Conservation (phyloP, 176 grass and related monocot genomes). For the Triticum monococcum region DNA sequence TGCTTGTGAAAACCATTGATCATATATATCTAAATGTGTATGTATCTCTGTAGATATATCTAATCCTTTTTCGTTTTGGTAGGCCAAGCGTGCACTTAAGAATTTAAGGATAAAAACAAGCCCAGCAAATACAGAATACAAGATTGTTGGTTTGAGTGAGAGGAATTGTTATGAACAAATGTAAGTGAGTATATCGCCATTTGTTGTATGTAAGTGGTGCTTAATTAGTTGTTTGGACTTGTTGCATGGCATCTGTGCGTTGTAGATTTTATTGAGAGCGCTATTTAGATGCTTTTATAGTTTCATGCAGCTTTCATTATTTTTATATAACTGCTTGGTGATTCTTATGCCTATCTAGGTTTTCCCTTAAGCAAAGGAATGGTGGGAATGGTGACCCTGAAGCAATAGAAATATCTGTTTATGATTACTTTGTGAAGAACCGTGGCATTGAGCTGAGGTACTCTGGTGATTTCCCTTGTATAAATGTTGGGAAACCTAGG, state of each 20-base stretch:
- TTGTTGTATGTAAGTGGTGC: neutral
- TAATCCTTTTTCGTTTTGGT: neutral
- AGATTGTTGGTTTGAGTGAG: constrained; percentile 83
- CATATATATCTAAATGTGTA: neutral
- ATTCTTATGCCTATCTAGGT: constrained; percentile 42
- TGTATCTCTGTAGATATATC: too few species aligned
- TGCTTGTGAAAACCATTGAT: neutral
- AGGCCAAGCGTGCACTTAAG: constrained; percentile 80
- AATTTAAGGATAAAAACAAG: constrained; percentile 63
- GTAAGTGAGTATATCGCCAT: constrained; percentile 20
- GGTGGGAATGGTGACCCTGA: constrained; percentile 44
- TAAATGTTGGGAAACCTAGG: constrained; percentile 95
- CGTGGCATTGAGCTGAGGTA: constrained; percentile 59
- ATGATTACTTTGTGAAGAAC: constrained; percentile 67
- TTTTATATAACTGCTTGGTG: neutral
- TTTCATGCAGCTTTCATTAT: neutral
- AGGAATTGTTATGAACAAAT: constrained; percentile 45
- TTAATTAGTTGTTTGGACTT: neutral
- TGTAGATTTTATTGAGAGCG: neutral
- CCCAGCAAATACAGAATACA: constrained; percentile 63
- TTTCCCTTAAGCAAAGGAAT: constrained; percentile 57
- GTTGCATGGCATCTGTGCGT: neutral
- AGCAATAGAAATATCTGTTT: constrained; percentile 56
- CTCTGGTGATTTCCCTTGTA: constrained; percentile 73
- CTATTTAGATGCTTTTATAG: neutral